Evolutionary conservation across 495 filamentous ascomycete genomes (phyloP), one percentile per base, ranked within the genome.

Genomic region (Monascus purpureus): DNA sequence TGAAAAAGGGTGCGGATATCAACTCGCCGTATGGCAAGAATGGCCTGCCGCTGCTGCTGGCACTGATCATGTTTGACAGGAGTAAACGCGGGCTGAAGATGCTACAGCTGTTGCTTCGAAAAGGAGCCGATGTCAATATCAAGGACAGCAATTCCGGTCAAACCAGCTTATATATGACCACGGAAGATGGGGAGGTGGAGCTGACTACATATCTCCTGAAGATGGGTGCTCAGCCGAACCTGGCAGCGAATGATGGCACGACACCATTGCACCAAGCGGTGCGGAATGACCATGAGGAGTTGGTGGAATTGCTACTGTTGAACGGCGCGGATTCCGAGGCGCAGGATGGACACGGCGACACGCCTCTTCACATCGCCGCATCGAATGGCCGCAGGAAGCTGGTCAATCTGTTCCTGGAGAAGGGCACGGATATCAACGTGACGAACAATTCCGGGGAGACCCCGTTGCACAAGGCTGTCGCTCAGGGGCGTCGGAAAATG

Each of bases 381-480:
- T 42, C 45, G 6, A 46, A 36, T 11, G 51, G 59, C 3, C 43
- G 57, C 27, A 45, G 49, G 16, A 45, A 32, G 3, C 41, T 63
- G 19, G 52, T 60, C 12, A 41, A 45, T 12, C 17, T 64, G 28
- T 35, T 68, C 7, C 44, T 69, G 25, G 56, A 61, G 2, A 53
- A 49, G 13, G 54, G 52, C 2, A 52, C 55, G 1, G 43, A 67
- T 27, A 48, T 67, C 28, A 54, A 70, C 38, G 46, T 46, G 22
- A 38, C 52, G 12, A 47, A 52, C 28, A 31, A 35, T 9, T 39
- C 32, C 9, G 57, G 53, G 1, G 41, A 53, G 16, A 57, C 54
- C 1, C 56, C 60, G n/a, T 41, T 70, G 19, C 52, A 61, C 17
- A 41, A 55, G 27, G 64, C 64, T 4, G 53, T 55, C 4, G 27